These are phyloP conservation scores for Groenewaldozyma auringiensis DNA, from an alignment of 1,139 yeast species.

Conservation along the genomic window DNA sequence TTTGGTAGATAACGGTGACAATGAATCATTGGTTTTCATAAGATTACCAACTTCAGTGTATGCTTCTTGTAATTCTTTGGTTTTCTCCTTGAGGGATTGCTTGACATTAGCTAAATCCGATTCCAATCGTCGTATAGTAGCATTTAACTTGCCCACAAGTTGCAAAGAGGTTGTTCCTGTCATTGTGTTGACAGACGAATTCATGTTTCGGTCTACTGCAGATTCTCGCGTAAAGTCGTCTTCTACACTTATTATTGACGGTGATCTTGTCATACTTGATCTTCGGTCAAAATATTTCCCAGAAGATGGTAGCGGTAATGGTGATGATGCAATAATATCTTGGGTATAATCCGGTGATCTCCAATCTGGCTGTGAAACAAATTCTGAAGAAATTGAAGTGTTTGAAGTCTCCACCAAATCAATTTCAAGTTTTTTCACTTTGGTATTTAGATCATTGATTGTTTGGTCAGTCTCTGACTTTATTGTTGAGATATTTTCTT, in stretches of 20 bases:
- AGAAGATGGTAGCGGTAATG: neutral
- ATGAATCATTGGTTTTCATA: slow-evolving; percentile 47
- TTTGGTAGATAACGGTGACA: slow-evolving; percentile 35
- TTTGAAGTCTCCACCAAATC: neutral
- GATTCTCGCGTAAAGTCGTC: neutral
- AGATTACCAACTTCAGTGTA: slow-evolving; percentile 59
- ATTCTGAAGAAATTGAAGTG: neutral
- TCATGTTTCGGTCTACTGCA: slow-evolving; percentile 15
- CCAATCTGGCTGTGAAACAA: neutral
- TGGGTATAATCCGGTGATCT: neutral
- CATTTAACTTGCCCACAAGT: slow-evolving; percentile 61
- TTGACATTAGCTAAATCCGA: slow-evolving; percentile 60
- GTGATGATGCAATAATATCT: neutral
- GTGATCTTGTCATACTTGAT: neutral
- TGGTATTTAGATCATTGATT: slow-evolving; percentile 13
- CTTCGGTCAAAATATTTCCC: neutral
- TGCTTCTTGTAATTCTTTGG: slow-evolving; percentile 54
- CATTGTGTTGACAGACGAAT: slow-evolving; percentile 22
- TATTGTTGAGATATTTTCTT: slow-evolving; percentile 2
- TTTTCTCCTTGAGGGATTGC: slow-evolving; percentile 52
- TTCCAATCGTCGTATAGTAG: slow-evolving; percentile 72
- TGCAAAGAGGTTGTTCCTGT: slow-evolving; percentile 43
- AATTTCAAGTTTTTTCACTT: slow-evolving; percentile 12
- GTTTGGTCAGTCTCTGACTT: slow-evolving; percentile 6
- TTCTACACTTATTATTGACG: neutral